phyloP scores from a whole-genome alignment of 1,139 yeast species.

The Torulaspora pretoriensis region DNA sequence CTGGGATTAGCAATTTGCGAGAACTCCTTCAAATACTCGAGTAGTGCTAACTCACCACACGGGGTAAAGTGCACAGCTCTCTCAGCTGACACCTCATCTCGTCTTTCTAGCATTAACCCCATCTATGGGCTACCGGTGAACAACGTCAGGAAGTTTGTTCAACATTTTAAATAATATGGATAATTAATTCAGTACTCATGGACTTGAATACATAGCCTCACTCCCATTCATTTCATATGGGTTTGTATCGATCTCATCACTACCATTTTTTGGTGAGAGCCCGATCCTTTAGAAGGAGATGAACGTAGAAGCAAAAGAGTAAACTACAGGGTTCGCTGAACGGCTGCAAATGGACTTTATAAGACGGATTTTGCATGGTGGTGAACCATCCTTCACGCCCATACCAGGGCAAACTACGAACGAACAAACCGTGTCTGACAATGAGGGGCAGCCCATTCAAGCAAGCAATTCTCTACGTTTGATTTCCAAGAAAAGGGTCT shows the following conservation, averaged over 20 bases:
- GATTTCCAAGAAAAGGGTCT: constrained; percentile 7
- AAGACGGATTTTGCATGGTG: constrained; percentile 15
- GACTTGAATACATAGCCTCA: neutral
- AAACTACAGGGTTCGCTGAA: neutral
- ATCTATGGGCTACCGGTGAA: constrained; percentile 56
- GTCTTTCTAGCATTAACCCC: constrained; percentile 49
- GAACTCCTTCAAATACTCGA: constrained; percentile 39
- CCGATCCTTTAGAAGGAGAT: neutral
- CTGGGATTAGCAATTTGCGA: constrained; percentile 74
- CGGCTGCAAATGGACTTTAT: constrained; percentile 16
- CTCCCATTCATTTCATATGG: neutral
- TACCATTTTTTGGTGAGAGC: neutral
- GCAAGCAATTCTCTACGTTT: neutral
- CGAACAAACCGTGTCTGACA: neutral
- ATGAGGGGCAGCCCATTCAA: constrained; percentile 3
- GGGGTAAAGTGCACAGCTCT: neutral
- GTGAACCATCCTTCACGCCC: constrained; percentile 16
- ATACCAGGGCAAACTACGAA: constrained; percentile 20
- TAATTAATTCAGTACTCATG: neutral
- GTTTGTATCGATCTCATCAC: neutral
- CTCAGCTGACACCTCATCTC: constrained; percentile 10
- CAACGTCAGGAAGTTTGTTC: constrained; percentile 15
- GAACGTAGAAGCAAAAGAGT: too few relatives aligned
- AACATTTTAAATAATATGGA: constrained; percentile 23
- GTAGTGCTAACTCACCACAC: constrained; percentile 15